These are phyloP conservation scores for Astragalus membranaceus DNA, from an alignment of 306 rosid species.

Conservation along the genomic window DNA sequence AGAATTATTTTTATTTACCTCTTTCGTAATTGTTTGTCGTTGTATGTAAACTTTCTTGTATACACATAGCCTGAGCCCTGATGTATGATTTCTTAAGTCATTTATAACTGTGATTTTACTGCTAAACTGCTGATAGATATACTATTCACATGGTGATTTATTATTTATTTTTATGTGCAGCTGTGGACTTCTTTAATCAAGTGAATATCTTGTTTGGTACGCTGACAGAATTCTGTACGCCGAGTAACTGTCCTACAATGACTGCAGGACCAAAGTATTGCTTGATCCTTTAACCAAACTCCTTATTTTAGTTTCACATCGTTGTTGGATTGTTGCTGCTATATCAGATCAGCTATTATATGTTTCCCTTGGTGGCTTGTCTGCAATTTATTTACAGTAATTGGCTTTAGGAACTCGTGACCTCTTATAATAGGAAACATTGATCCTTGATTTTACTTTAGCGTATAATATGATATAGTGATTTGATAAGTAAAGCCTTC, in stretches of 20 bases:
- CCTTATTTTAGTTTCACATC: background rate
- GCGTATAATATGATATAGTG: background rate
- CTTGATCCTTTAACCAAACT: constrained; percentile 24
- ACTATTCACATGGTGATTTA: background rate
- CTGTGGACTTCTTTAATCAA: constrained; percentile 90
- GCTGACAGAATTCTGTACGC: constrained; percentile 83
- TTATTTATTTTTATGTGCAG: constrained; percentile 29
- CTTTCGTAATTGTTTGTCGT: background rate
- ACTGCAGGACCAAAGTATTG: constrained; percentile 77
- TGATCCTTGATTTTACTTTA: constrained; percentile 15
- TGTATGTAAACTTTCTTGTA: background rate
- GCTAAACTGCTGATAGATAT: background rate
- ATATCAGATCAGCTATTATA: background rate
- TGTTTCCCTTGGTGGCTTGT: constrained; percentile 5
- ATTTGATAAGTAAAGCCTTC: background rate
- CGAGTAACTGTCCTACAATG: constrained; percentile 71
- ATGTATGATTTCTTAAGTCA: background rate
- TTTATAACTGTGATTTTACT: background rate
- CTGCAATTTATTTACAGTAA: background rate
- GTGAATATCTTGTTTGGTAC: constrained; percentile 79
- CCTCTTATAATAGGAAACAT: background rate
- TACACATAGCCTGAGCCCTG: background rate
- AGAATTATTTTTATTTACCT: background rate
- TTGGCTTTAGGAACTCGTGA: background rate
- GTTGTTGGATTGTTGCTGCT: background rate